Evolutionary conservation across 768 basidiomycete species (phyloP).

Genomic region (Pholiota microspora): DNA sequence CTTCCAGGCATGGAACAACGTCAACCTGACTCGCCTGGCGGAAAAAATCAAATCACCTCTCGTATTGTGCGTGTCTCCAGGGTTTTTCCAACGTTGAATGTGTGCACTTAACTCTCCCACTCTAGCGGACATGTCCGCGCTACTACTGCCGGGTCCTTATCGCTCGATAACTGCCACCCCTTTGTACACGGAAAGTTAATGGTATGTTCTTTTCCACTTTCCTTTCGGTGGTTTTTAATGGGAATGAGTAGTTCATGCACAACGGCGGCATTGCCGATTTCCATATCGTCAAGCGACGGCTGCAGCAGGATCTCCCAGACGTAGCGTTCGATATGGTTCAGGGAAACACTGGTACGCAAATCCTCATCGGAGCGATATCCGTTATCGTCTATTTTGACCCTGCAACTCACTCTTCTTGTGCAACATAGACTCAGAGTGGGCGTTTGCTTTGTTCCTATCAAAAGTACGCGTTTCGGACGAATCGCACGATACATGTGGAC

Average conservation of each 20-base stretch:
- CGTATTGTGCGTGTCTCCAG: constrained; percentile 67
- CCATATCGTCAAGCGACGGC: constrained; percentile 68
- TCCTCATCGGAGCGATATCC: neutral
- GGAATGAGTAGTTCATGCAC: constrained; percentile 80
- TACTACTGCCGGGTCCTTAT: constrained; percentile 89
- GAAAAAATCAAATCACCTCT: constrained; percentile 97
- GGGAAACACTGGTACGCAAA: constrained; percentile 80
- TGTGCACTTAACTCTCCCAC: neutral
- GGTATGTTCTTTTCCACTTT: constrained; percentile 44
- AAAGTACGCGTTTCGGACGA: constrained; percentile 43
- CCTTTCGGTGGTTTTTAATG: neutral
- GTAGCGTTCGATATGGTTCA: constrained; percentile 83
- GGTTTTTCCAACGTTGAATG: neutral
- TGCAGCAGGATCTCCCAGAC: constrained; percentile 78
- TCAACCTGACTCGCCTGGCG: constrained; percentile 88
- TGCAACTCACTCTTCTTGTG: neutral
- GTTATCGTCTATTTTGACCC: constrained; percentile 1
- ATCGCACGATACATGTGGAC: neutral
- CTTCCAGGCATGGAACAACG: constrained; percentile 91
- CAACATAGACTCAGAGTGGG: constrained; percentile 90
- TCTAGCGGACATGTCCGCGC: constrained; percentile 87
- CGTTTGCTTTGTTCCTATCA: constrained; percentile 88
- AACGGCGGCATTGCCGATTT: constrained; percentile 94
- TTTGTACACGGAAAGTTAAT: constrained; percentile 91
- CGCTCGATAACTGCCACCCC: constrained; percentile 93